phyloP scores from a whole-genome alignment of 2,329 filamentous ascomycete genomes.

The Neofusicoccum cordaticola region DNA sequence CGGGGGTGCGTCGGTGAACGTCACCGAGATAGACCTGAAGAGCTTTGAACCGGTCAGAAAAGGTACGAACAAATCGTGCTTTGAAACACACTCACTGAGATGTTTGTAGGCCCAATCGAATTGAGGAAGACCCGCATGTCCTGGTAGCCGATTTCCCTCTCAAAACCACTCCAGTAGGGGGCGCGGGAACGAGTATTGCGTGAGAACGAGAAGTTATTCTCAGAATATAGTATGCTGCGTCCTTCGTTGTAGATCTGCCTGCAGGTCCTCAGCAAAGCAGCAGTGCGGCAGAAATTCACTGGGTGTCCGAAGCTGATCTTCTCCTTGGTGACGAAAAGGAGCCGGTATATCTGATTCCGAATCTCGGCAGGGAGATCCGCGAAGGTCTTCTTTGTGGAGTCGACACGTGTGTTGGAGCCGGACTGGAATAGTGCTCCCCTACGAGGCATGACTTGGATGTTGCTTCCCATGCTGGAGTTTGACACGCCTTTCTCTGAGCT shows the following conservation, averaged over 20 bases:
- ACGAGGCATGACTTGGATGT: neutral
- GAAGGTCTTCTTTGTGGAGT: conserved; percentile 27
- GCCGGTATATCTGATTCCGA: conserved; percentile 47
- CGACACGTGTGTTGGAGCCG: neutral
- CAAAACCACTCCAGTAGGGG: conserved; percentile 41
- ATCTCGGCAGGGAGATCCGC: conserved; percentile 43
- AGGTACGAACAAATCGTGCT: neutral
- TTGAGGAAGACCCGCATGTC: conserved; percentile 45
- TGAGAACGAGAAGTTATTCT: conserved; percentile 48
- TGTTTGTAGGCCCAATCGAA: conserved; percentile 47
- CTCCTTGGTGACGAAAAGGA: conserved; percentile 37
- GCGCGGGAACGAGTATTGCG: conserved; percentile 36
- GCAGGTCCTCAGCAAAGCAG: conserved; percentile 48
- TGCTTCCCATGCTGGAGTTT: neutral
- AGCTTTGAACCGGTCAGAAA: conserved; percentile 22
- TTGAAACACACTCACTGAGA: conserved; percentile 23
- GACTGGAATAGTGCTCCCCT: neutral
- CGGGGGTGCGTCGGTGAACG: conserved; percentile 46
- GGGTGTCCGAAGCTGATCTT: conserved; percentile 36
- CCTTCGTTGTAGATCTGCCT: conserved; percentile 45
- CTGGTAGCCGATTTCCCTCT: conserved; percentile 49
- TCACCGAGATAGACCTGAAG: conserved; percentile 45
- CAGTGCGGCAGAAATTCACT: conserved; percentile 39
- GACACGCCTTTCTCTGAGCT: neutral
- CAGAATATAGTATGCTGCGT: conserved; percentile 48